Evolutionary conservation across 345 rosid genomes (phyloP).

Genomic region (Balakata baccata): DNA sequence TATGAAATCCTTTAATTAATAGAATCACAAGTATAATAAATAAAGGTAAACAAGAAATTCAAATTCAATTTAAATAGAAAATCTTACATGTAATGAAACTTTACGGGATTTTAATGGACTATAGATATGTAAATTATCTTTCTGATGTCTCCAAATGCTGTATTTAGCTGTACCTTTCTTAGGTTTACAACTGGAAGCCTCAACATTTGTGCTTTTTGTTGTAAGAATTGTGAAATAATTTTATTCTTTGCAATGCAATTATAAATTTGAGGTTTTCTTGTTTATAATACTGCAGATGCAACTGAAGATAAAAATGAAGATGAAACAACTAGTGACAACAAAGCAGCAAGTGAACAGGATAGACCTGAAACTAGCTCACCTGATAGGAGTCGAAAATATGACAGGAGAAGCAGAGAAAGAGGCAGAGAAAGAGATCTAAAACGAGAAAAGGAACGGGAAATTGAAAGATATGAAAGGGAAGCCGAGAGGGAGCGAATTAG

Average conservation of each 20-base stretch:
- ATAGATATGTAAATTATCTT: neutral
- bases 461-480: conserved; percentile 86
- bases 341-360: conserved; percentile 53
- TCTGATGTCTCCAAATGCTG: neutral
- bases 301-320: conserved; percentile 57
- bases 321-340: conserved; percentile 62
- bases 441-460: conserved; percentile 81
- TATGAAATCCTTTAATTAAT: neutral
- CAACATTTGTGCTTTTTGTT: neutral
- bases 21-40: neutral
- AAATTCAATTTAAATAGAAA: neutral
- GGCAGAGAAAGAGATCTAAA: conserved; percentile 58
- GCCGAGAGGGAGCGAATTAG: conserved; percentile 80
- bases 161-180: neutral
- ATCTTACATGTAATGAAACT: neutral
- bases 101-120: neutral
- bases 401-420: conserved; percentile 71
- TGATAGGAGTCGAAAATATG: conserved; percentile 62
- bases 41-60: neutral
- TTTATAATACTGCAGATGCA: conserved; percentile 41
- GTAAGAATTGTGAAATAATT: conserved; percentile 1
- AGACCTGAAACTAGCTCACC: conserved; percentile 79
- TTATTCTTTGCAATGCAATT: neutral
- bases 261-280: neutral
- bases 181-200: neutral